Conservation (phyloP, 2,329 filamentous ascomycete species). For the Cladosporium austrohemisphaericum region DNA sequence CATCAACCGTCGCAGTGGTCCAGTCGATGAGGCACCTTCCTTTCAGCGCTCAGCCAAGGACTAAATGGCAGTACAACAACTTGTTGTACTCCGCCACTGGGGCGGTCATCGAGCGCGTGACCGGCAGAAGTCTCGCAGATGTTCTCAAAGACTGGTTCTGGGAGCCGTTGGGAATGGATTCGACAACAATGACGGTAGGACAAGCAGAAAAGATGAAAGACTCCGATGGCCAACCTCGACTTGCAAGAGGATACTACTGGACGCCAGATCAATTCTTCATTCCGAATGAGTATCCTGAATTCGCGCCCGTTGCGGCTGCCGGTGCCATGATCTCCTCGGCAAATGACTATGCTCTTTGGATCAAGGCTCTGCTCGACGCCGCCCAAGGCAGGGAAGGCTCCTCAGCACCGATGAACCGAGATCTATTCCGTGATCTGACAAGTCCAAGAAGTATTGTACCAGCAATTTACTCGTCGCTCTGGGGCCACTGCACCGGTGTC, state of each 20-base stretch:
- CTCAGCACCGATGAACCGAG: too few relatives aligned
- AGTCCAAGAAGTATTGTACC: too few relatives aligned
- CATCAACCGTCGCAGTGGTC: neutral
- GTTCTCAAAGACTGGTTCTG: constrained; percentile 9
- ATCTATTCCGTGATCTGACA: too few relatives aligned
- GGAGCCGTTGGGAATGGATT: constrained; percentile 5
- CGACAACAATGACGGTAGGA: neutral
- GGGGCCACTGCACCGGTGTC: neutral
- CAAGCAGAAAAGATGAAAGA: neutral
- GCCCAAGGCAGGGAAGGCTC: too few relatives aligned
- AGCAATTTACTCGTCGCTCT: too few relatives aligned
- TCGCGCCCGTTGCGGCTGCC: constrained; percentile 17
- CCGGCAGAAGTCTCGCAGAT: neutral
- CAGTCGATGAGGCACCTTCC: neutral
- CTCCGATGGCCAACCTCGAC: neutral
- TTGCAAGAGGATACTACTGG: neutral
- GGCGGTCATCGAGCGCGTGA: neutral
- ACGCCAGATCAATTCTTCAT: constrained; percentile 12
- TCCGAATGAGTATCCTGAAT: constrained; percentile 14
- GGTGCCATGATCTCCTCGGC: constrained; percentile 21
- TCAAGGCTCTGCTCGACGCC: too few relatives aligned
- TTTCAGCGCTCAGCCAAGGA: neutral
- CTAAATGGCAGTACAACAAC: neutral
- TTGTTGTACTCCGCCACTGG: neutral
- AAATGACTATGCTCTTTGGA: constrained; percentile 19